These are phyloP conservation scores for Auriscalpium vulgare DNA, from an alignment of 768 basidiomycete genomes.

Conservation along the genomic window DNA sequence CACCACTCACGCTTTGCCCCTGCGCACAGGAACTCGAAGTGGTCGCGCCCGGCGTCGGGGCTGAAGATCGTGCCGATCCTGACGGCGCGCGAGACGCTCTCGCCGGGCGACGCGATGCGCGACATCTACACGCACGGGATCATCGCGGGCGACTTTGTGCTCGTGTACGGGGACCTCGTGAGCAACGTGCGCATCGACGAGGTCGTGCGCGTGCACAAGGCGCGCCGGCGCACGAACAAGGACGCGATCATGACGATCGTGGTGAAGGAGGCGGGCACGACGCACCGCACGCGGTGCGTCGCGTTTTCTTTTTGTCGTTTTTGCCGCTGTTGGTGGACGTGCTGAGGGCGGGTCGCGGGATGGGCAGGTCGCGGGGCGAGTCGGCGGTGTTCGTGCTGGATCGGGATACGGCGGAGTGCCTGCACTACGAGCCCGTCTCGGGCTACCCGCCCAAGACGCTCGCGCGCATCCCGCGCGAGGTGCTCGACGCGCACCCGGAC, in stretches of 20 bases:
- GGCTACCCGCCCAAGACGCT: slow-evolving; percentile 58
- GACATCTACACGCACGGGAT: slow-evolving; percentile 90
- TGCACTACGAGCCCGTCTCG: slow-evolving; percentile 76
- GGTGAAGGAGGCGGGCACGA: slow-evolving; percentile 67
- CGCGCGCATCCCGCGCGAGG: slow-evolving; percentile 69
- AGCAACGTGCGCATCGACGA: slow-evolving; percentile 90
- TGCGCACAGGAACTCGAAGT: slow-evolving; percentile 62
- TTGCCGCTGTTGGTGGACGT: too few relatives aligned
- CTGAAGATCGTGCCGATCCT: slow-evolving; percentile 81
- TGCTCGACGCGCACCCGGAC: slow-evolving; percentile 64
- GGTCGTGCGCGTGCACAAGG: slow-evolving; percentile 83
- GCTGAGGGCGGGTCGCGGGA: too few relatives aligned
- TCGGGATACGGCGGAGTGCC: slow-evolving; percentile 65
- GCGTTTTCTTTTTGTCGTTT: not conserved
- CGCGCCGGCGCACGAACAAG: slow-evolving; percentile 77
- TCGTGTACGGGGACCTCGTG: slow-evolving; percentile 87
- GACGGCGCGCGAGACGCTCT: slow-evolving; percentile 80
- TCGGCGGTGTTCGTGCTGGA: slow-evolving; percentile 76
- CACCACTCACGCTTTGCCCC: not conserved
- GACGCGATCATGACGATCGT: slow-evolving; percentile 97
- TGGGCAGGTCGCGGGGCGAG: slow-evolving; percentile 69
- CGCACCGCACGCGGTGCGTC: slow-evolving; percentile 66
- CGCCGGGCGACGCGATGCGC: slow-evolving; percentile 87
- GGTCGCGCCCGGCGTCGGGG: slow-evolving; percentile 72
- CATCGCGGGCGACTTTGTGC: slow-evolving; percentile 84